A percentile compares a stretch with the other conserved stretches of the same genome.
Conservation (phyloP, 441 rosid species). For the Jatropha podagrica region DNA sequence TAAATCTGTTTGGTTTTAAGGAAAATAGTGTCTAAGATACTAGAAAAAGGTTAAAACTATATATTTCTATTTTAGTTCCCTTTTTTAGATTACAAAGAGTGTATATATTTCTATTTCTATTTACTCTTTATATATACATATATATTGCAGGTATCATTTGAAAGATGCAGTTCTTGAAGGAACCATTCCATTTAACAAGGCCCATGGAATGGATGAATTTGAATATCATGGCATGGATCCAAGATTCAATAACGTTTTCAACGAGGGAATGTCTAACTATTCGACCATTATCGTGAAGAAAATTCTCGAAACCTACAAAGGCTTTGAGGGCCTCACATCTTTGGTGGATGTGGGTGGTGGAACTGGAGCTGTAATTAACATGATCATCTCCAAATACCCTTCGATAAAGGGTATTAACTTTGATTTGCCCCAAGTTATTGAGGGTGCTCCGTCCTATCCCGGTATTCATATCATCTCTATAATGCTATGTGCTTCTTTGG, state of each 20-base stretch:
- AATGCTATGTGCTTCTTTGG: too few relatives aligned
- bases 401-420: conserved; percentile 58
- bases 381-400: conserved; percentile 72
- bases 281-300: conserved; percentile 72
- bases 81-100: too few relatives aligned
- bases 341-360: conserved; percentile 53
- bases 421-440: conserved; percentile 28
- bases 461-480: conserved; percentile 30
- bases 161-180: conserved; percentile 80
- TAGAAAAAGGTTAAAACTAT: too few relatives aligned
- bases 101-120: too few relatives aligned
- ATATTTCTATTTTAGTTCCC: too few relatives aligned
- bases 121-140: too few relatives aligned
- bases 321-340: conserved; percentile 56
- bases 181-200: conserved; percentile 78
- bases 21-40: too few relatives aligned
- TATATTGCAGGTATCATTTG: conserved; percentile 55
- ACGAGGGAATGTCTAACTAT: conserved; percentile 62
- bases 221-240: conserved; percentile 76
- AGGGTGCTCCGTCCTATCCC: conserved; percentile 57
- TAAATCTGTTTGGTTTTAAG: too few relatives aligned
- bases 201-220: conserved; percentile 67
- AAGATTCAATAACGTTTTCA: conserved; percentile 19
- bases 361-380: conserved; percentile 38
- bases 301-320: conserved; percentile 63